These are phyloP conservation scores for Pythium utonaiense DNA, from an alignment of 352 stramenopile species.

Conservation along the genomic window DNA sequence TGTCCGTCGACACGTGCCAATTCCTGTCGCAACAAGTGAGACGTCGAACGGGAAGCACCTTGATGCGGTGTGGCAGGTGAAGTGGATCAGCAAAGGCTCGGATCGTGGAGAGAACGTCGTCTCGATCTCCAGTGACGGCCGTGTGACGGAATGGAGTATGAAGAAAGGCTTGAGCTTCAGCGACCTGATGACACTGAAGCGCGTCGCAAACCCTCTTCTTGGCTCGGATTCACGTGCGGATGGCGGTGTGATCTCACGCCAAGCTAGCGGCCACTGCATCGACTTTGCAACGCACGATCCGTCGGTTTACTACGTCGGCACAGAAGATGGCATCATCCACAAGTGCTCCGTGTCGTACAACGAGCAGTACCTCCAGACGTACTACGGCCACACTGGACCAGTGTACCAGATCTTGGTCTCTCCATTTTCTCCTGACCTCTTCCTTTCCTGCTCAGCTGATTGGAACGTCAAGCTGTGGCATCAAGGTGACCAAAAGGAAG, in stretches of 20 bases:
- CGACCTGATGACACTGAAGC: constrained; percentile 90
- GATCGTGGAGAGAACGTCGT: constrained; percentile 87
- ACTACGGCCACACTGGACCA: constrained; percentile 81
- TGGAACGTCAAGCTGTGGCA: constrained; percentile 90
- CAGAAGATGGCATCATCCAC: constrained; percentile 90
- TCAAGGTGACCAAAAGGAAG: constrained; percentile 41
- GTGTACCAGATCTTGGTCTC: constrained; percentile 89
- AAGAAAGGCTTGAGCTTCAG: constrained; percentile 90
- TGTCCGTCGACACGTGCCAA: constrained; percentile 22
- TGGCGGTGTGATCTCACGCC: constrained; percentile 80
- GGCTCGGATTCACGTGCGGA: constrained; percentile 63
- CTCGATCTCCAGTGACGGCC: constrained; percentile 87
- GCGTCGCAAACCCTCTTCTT: constrained; percentile 63
- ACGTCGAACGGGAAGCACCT: constrained; percentile 73
- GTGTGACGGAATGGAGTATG: constrained; percentile 91
- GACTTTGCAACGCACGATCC: constrained; percentile 82
- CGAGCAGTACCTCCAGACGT: constrained; percentile 92
- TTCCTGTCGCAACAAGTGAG: constrained; percentile 55
- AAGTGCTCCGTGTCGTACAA: constrained; percentile 93
- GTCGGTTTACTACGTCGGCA: constrained; percentile 88
- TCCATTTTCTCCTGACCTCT: constrained; percentile 80
- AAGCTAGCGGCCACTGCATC: constrained; percentile 85
- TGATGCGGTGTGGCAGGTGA: constrained; percentile 90
- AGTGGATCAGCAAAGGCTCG: constrained; percentile 88
- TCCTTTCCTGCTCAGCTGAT: constrained; percentile 87